These are phyloP conservation scores for Cladosporium sp. DNA, from an alignment of 2,329 filamentous ascomycete species.

Conservation along the genomic window DNA sequence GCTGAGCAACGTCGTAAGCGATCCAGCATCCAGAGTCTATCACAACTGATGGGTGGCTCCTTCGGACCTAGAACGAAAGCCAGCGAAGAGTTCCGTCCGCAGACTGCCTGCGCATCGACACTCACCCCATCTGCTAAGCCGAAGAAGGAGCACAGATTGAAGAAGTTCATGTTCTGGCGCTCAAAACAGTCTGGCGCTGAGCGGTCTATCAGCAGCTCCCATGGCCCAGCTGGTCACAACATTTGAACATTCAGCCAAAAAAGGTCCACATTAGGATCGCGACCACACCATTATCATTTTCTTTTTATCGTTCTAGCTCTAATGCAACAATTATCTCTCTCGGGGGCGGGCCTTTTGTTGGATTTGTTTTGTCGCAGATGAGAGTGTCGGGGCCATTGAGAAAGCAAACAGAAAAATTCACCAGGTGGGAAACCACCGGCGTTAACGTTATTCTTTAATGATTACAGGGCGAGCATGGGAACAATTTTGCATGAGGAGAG, in stretches of 20 bases:
- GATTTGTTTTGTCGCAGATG: too few species aligned
- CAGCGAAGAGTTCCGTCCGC: slow-evolving; percentile 31
- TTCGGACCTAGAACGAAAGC: slow-evolving; percentile 46
- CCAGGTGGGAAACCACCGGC: too few species aligned
- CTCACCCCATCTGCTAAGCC: slow-evolving; percentile 28
- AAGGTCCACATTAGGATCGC: background rate
- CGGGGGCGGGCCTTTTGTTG: background rate
- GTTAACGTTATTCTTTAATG: too few species aligned
- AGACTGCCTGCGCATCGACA: slow-evolving; percentile 49
- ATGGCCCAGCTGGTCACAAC: background rate
- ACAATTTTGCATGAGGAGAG: background rate
- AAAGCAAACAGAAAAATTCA: too few species aligned
- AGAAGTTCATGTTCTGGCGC: slow-evolving; percentile 78
- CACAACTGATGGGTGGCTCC: slow-evolving; percentile 69
- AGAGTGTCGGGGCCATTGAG: too few species aligned
- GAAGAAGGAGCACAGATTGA: slow-evolving; percentile 66
- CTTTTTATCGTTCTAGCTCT: background rate
- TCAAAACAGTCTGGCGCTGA: slow-evolving; percentile 25
- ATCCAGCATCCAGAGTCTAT: slow-evolving; percentile 72
- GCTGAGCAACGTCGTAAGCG: slow-evolving; percentile 62
- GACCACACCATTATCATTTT: background rate
- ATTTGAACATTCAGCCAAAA: background rate
- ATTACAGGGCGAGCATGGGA: background rate
- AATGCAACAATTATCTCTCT: background rate
- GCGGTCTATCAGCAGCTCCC: background rate